phyloP scores from a whole-genome alignment of 768 basidiomycete genomes.

The Tephrocybe sp. region DNA sequence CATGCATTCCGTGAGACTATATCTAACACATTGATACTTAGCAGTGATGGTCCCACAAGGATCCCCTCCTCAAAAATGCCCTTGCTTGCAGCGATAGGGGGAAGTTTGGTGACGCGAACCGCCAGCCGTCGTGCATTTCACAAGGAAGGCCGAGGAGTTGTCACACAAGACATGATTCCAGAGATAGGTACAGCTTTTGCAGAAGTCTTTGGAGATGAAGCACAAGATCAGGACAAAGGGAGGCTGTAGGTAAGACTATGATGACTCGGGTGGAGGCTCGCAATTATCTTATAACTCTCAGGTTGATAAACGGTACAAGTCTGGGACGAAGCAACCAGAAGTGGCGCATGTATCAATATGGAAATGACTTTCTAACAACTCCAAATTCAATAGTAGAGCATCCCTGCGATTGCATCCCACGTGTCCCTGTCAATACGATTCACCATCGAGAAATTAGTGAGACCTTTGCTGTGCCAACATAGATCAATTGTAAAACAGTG shows the following conservation, averaged over 20 bases:
- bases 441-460: no score
- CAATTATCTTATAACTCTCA: no score
- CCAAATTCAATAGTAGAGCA: no score
- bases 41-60: slow-evolving; percentile 1
- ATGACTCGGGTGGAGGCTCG: no score
- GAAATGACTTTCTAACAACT: no score
- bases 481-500: no score
- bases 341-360: no score
- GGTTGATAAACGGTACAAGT: no score
- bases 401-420: no score
- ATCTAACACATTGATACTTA: neutral
- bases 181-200: slow-evolving; percentile 68
- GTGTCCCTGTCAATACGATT: no score
- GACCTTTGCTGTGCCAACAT: no score
- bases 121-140: slow-evolving; percentile 76
- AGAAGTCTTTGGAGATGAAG: slow-evolving; percentile 64
- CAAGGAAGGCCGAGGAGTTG: slow-evolving; percentile 75
- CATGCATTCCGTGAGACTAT: neutral
- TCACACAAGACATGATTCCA: slow-evolving; percentile 78
- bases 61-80: slow-evolving; percentile 70
- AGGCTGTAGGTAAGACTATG: slow-evolving; percentile 39
- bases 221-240: slow-evolving; percentile 38
- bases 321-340: no score
- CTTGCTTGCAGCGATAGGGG: slow-evolving; percentile 81
- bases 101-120: slow-evolving; percentile 85